phyloP scores from a whole-genome alignment of 352 stramenopile genomes.

The Phytophthora podocarpi region DNA sequence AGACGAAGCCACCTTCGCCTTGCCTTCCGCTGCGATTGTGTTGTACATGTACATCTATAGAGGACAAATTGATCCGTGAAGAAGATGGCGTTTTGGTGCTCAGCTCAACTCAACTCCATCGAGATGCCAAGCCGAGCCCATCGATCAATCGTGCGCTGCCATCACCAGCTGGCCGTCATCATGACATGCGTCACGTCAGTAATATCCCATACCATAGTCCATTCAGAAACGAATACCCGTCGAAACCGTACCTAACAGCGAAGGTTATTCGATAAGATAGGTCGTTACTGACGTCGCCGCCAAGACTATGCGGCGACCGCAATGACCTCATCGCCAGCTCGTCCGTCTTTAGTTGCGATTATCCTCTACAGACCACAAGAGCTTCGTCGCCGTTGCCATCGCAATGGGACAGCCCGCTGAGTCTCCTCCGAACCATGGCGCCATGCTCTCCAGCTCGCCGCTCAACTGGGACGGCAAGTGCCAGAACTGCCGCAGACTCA shows the following conservation, averaged over 20 bases:
- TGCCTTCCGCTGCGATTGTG: not conserved
- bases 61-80: too few relatives aligned
- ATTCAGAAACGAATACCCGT: not conserved
- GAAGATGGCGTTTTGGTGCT: conserved; percentile 9
- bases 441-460: conserved; percentile 17
- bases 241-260: not conserved
- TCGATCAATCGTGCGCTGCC: conserved; percentile 26
- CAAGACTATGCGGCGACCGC: conserved; percentile 15
- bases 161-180: not conserved
- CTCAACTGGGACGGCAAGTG: conserved; percentile 51
- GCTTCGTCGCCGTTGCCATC: not conserved
- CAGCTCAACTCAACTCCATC: conserved; percentile 16
- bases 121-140: conserved; percentile 15
- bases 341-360: conserved; percentile 24
- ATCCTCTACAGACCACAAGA: not conserved
- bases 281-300: not conserved
- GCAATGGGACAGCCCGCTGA: conserved; percentile 22
- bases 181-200: not conserved
- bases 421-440: not conserved
- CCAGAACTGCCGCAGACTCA: conserved; percentile 42
- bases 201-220: not conserved
- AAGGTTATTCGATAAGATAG: conserved; percentile 4
- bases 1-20: not conserved
- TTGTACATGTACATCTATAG: not conserved
- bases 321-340: conserved; percentile 6